Conservation (phyloP, 2,329 filamentous ascomycete species). For the Sporothrix curviconia region DNA sequence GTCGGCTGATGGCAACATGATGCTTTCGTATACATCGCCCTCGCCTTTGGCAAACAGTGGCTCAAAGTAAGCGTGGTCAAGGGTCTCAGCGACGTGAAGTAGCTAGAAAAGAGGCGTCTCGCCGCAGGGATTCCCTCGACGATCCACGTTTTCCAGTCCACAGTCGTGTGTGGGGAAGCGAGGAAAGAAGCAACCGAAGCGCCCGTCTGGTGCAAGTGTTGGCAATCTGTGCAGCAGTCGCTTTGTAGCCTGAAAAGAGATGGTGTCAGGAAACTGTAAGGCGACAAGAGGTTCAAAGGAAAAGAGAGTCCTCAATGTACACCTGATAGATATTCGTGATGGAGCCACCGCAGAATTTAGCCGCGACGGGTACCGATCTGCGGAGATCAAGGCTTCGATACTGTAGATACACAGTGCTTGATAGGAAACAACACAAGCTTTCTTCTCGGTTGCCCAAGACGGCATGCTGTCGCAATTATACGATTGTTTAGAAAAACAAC, state of each 20-base stretch:
- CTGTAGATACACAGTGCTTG: conserved; percentile 2
- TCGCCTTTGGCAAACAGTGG: not conserved
- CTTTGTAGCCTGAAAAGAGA: not conserved
- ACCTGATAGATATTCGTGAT: conserved; percentile 2
- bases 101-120: not conserved
- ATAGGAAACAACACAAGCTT: not conserved
- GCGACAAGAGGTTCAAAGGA: too few species aligned
- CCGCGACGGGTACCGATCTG: not conserved
- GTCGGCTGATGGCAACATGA: not conserved
- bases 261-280: too few species aligned
- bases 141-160: conserved; percentile 1
- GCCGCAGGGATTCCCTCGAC: not conserved
- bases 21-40: not conserved
- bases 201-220: not conserved
- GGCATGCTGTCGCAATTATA: not conserved
- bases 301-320: too few species aligned
- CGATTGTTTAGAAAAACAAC: too few species aligned
- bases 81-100: conserved; percentile 1
- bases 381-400: conserved; percentile 1
- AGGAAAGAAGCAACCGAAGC: not conserved
- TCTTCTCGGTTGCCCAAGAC: not conserved
- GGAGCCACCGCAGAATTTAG: not conserved
- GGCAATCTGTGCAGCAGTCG: not conserved
- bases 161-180: not conserved
- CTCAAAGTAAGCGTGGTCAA: conserved; percentile 4